Conservation (phyloP, 768 basidiomycete genomes). For the Trametes elegans region DNA sequence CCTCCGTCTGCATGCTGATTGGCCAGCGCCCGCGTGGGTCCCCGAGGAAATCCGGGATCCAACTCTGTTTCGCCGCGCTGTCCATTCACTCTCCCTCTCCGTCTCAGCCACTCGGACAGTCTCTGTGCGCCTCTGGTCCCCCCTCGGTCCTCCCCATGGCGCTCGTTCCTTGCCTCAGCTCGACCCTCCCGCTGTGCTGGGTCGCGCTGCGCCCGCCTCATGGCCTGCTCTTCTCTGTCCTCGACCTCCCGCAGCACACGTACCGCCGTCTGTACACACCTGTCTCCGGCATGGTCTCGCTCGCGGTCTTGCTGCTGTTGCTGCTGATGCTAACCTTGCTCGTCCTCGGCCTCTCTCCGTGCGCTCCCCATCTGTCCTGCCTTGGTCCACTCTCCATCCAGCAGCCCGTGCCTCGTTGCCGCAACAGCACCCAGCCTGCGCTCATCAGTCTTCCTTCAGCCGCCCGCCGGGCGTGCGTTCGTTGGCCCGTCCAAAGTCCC, state of each 20-base stretch:
- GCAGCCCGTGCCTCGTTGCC: not conserved
- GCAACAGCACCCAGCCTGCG: slow-evolving; percentile 1
- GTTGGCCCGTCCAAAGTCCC: not conserved
- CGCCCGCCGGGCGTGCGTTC: not conserved
- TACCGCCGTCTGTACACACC: not conserved
- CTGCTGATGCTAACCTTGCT: not conserved
- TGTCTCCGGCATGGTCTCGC: not conserved
- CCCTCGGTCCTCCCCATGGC: slow-evolving; percentile 7
- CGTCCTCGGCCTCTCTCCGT: not conserved
- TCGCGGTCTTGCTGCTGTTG: not conserved
- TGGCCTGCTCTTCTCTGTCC: not conserved
- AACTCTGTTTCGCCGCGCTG: not conserved
- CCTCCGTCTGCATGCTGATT: not conserved
- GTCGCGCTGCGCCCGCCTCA: slow-evolving; percentile 1
- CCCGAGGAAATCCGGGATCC: slow-evolving; percentile 10
- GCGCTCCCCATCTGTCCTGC: not conserved
- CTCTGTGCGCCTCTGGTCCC: not conserved
- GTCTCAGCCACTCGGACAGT: not conserved
- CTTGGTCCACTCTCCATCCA: not conserved
- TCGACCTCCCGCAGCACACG: slow-evolving; percentile 9
- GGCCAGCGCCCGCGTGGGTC: not conserved
- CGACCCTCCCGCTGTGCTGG: not conserved
- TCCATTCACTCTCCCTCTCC: slow-evolving; percentile 4
- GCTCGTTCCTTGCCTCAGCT: not conserved
- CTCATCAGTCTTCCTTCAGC: not conserved